Evolutionary conservation across 1,284 basidiomycete genomes (phyloP), one percentile per base, ranked within the genome.

Genomic region (Apiotrichum mycotoxinovorans): DNA sequence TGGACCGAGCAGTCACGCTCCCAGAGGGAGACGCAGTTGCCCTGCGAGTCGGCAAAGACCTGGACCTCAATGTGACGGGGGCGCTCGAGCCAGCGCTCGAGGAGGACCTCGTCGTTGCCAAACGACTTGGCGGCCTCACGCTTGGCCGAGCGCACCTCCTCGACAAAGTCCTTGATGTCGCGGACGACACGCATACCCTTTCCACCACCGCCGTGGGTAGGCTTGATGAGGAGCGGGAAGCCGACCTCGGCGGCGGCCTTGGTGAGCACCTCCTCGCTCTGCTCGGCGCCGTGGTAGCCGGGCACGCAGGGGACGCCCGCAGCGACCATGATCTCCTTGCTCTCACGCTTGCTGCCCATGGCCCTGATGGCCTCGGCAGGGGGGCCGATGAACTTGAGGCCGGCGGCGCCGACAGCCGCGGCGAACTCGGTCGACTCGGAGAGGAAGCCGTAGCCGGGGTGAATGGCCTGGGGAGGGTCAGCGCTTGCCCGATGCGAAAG

Each of bases 1-100:
- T 97, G 94, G 14, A 96, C 92, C 0, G 90, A 93, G 71, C 93
- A 97, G 71, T 97, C 93, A 47, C 93, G 82, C 76, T 95, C 92
- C 86, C 90, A 94, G 30, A 96, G 80, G 72, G 89, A 91, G 23
- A 95, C 87, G 8, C 85, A 88, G 54, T 83, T 83, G 20, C 91
- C 89, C 33, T 81, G 75, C 18, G 75, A 80, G 77, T 94, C 91
- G 17, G 88, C 88, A 72, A 94, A 94, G 9, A 94, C 87, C 73
- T 93, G 91, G 14, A 94, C 90, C 72, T 94, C 91, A 34, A 94
- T 85, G 72, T 93, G 89, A 58, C 91, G 81, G 17, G 91, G 90
- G 20, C 84, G 83, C 66, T 87, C 82, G 61, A 92, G 87, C 74
- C 85, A 97, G 73, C 87, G 89, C 81, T 91, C 94, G 7, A 94